Conservation (phyloP, 371 early-diverging fungal species). For the Apophysomyces trapeziformis region DNA sequence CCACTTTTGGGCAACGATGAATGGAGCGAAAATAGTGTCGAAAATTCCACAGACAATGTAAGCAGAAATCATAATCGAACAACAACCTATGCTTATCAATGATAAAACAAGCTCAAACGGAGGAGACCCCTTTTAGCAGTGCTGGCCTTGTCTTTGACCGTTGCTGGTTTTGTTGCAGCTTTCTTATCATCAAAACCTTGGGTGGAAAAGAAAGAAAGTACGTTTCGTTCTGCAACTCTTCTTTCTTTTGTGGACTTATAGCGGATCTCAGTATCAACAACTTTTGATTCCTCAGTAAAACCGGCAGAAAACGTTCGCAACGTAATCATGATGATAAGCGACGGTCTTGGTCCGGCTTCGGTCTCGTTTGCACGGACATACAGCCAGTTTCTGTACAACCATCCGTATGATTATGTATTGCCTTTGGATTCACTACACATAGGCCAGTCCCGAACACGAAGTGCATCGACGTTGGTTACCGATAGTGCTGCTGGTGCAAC, state of each 20-base stretch:
- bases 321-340: slow-evolving; percentile 90
- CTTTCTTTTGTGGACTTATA: not conserved
- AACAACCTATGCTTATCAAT: not conserved
- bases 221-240: too few relatives aligned
- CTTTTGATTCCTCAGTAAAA: not conserved
- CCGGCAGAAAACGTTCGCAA: slow-evolving; percentile 50
- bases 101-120: not conserved
- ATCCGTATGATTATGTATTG: slow-evolving; percentile 39
- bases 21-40: not conserved
- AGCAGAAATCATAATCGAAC: not conserved
- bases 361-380: slow-evolving; percentile 85
- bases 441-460: slow-evolving; percentile 88
- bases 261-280: not conserved
- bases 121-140: not conserved
- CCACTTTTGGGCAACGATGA: slow-evolving; percentile 8
- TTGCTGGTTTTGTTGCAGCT: not conserved
- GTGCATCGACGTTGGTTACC: slow-evolving; percentile 77
- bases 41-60: not conserved
- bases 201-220: not conserved
- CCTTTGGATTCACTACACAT: slow-evolving; percentile 85
- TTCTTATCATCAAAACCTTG: not conserved
- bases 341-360: slow-evolving; percentile 91
- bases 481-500: slow-evolving; percentile 97
- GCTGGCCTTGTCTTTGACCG: not conserved
- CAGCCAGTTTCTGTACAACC: slow-evolving; percentile 56